Evolutionary conservation across 2,329 filamentous ascomycete genomes (phyloP), one percentile per base, ranked within the genome.

Genomic region (Domatiomyces globalis): DNA sequence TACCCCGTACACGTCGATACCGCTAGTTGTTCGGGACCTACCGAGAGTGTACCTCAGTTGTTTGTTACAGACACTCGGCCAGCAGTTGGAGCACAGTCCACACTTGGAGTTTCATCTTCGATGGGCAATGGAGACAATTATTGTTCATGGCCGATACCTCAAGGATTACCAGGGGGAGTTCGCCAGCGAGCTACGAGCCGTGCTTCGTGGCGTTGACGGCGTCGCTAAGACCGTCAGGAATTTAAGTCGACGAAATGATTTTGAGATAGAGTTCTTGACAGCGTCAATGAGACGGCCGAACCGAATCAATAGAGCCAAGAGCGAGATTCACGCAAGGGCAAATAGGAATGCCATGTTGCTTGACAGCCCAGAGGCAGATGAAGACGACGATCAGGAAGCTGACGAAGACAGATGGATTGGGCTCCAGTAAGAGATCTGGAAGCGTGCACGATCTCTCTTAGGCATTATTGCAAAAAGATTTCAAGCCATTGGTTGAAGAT

Each of bases 51-150:
- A 98, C 66, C 81, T 98, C 5, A 80, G 85, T 25, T 80, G 87
- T 2, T 73, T 96, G 10, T 74, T 98, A 48, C 84, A 87, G 45
- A 94, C 95, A 58, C 84, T 96, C 5, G 88, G 88, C 2, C 77
- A 84, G 8, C 86, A 94, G 62, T 85, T 87, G 1, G 90, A 96
- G 61, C 82, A 90, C 63, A 89, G 84, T 1, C 90, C 89, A 1
- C 90, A 95, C 71, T 77, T 98, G 4, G 92, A 98, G 69, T 94
- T 96, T 69, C 94, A 92, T 62, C 72, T 98, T 45, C 71, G 90
- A 7, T 98, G 92, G 92, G 85, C 95, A 62, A 86, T 92, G 66
- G 81, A 86, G 1, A 59, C 82, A 8, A 73, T 96, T 53, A 84
- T 85, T 61, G 81, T 81, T 60, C 90, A 96, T 65, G 92, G 92